Evolutionary conservation across 139 green algal genomes (phyloP), one percentile per base, ranked within the genome.

Genomic region (Chlorella sp.): DNA sequence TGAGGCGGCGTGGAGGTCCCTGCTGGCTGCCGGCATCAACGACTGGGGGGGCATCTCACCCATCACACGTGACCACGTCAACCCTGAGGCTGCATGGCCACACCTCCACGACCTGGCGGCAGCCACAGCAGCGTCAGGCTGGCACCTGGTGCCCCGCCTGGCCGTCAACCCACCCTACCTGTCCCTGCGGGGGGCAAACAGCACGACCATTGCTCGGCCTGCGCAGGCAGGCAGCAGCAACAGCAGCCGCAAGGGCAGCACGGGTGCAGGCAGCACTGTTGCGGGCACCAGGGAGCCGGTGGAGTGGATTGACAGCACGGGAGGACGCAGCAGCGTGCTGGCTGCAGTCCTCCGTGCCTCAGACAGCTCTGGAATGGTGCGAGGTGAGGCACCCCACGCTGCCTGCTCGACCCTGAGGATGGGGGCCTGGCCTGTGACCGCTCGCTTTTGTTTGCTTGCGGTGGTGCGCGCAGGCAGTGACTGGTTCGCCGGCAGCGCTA

Each of bases 31-130:
- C 0, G 92, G 92, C 23, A 91, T 95, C 79, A 95, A 94, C 72
- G 92, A 97, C 74, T 96, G 81, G 80, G 92, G 79, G 83, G 91
- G 92, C 73, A 84, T 97, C 29, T 91, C 83, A 0, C 92, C 91
- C 1, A 30, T 97, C 22, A 97, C 92, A 4, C 75, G 76, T 5
- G 92, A 97, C 74, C 94, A 76, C n/a, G 91, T 97, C 1, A 95
- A 94, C 74, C 92, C 92, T 30, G 75, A 79, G 59, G 70, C 68
- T 33, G 70, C 83, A 4, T 97, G 92, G 92, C 92, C 92, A 14
- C 87, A 93, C 71, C 61, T 97, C 27, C 29, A 61, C 0, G 50
- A 55, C 59, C 84, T 97, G 49, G 88, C 89, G 32, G 66, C 51
- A 4, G 88, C 79, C 62, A 88, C 83, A 2, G 86, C 88, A 17